Evolutionary conservation across 352 stramenopile species (phyloP).

Genomic region (Phytophthora nicotianae): DNA sequence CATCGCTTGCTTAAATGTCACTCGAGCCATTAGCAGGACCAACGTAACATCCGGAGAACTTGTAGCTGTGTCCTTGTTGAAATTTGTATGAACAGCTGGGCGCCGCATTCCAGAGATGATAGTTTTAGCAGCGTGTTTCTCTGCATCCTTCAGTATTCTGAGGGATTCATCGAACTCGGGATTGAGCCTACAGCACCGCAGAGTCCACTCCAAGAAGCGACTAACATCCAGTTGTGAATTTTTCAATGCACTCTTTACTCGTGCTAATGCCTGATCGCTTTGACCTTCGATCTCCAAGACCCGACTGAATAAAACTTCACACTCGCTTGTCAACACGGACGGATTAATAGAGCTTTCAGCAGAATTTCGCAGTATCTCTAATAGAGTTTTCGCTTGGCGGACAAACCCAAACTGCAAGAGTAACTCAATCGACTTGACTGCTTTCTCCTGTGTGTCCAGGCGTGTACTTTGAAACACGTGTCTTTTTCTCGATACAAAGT

Average conservation of each 20-base stretch:
- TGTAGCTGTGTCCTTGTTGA: slow-evolving; percentile 1
- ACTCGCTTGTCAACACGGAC: slow-evolving; percentile 10
- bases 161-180: slow-evolving; percentile 17
- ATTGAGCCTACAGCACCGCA: slow-evolving; percentile 33
- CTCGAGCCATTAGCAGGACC: slow-evolving; percentile 34
- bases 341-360: background rate
- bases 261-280: slow-evolving; percentile 17
- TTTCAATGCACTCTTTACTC: slow-evolving; percentile 28
- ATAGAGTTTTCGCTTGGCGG: slow-evolving; percentile 58
- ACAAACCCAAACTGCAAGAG: slow-evolving; percentile 61
- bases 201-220: slow-evolving; percentile 41
- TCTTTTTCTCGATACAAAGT: slow-evolving; percentile 21
- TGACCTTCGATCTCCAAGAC: slow-evolving; percentile 51
- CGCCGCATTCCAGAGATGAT: slow-evolving; percentile 18
- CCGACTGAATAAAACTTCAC: slow-evolving; percentile 30
- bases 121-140: slow-evolving; percentile 25
- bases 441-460: slow-evolving; percentile 37
- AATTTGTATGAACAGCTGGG: slow-evolving; percentile 8
- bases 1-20: slow-evolving; percentile 42
- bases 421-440: slow-evolving; percentile 29
- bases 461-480: slow-evolving; percentile 32
- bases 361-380: slow-evolving; percentile 44
- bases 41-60: slow-evolving; percentile 24
- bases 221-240: slow-evolving; percentile 30
- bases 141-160: slow-evolving; percentile 20